Conservation (phyloP, 495 filamentous ascomycete species). For the Neurospora sp. region DNA sequence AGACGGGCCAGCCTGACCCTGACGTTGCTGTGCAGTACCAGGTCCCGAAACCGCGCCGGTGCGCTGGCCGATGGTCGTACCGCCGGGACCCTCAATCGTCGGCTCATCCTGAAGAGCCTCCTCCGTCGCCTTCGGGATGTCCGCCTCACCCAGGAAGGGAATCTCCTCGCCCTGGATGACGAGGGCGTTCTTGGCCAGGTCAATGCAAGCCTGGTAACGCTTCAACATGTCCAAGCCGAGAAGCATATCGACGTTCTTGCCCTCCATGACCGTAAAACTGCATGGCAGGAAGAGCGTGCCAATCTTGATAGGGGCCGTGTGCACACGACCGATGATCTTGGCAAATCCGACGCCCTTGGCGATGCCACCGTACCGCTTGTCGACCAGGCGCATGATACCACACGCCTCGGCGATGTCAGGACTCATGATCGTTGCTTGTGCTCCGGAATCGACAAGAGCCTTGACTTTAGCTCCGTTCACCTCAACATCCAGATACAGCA, state of each 20-base stretch:
- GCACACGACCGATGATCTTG: slow-evolving; percentile 86
- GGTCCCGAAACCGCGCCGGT: slow-evolving; percentile 72
- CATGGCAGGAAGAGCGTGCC: slow-evolving; percentile 80
- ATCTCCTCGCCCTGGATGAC: slow-evolving; percentile 83
- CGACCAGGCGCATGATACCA: slow-evolving; percentile 95
- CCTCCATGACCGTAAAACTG: slow-evolving; percentile 99
- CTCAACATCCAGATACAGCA: slow-evolving; percentile 93
- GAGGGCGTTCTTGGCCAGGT: slow-evolving; percentile 68
- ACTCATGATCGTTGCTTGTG: slow-evolving; percentile 98
- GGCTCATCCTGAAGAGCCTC: slow-evolving; percentile 69
- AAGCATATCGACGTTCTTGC: slow-evolving; percentile 91
- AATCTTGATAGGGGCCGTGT: slow-evolving; percentile 88
- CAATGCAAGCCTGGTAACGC: slow-evolving; percentile 85
- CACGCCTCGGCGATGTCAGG: slow-evolving; percentile 81
- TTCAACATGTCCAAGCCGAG: slow-evolving; percentile 95
- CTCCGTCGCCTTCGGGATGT: slow-evolving; percentile 77
- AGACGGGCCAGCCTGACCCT: slow-evolving; percentile 8
- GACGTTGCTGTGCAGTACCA: slow-evolving; percentile 10
- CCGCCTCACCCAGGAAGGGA: slow-evolving; percentile 80
- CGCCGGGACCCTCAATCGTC: slow-evolving; percentile 73
- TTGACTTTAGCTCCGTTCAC: slow-evolving; percentile 89
- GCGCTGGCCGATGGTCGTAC: slow-evolving; percentile 72
- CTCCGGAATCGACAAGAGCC: slow-evolving; percentile 95
- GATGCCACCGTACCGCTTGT: slow-evolving; percentile 81
- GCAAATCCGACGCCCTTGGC: slow-evolving; percentile 91